Base-by-base conservation (phyloP, 352 stramenopile genomes). In the Pythium insidiosum region DNA sequence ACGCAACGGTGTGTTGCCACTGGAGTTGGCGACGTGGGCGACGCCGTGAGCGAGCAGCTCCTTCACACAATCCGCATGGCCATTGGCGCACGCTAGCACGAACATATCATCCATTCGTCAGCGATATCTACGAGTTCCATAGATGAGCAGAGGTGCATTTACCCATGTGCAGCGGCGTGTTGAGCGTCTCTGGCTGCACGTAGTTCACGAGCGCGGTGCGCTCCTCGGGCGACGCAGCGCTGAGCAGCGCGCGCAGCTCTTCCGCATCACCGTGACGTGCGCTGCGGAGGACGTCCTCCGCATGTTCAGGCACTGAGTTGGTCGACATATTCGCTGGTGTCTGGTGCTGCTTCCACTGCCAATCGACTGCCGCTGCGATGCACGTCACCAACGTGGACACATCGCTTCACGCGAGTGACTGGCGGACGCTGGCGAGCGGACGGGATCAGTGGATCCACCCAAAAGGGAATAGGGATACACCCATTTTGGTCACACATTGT, bases 91-190 rank as follows among this genome's bases (percentile, higher is more conserved):
- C 2, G 81, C 77, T 90, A 44, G n/a, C n/a, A n/a, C n/a, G n/a
- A n/a, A n/a, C n/a, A n/a, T n/a, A n/a, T n/a, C n/a, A n/a, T n/a
- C n/a, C n/a, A n/a, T n/a, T n/a, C n/a, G n/a, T n/a, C n/a, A n/a
- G n/a, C n/a, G n/a, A n/a, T n/a, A n/a, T n/a, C n/a, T n/a, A n/a
- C n/a, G n/a, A n/a, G n/a, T n/a, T n/a, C n/a, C n/a, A n/a, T n/a
- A n/a, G n/a, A n/a, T n/a, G n/a, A n/a, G n/a, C n/a, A n/a, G n/a
- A n/a, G n/a, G n/a, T n/a, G n/a, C n/a, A n/a, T 58, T 23, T 58
- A 86, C 77, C 80, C 80, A 93, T 93, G 61, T 93, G 80, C 18
- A 93, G 71, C 21, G 80, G 75, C 30, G 80, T 88, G 61, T 90
- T 90, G 30, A 75, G 60, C 44, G 77, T 79, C 43, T 75, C 68